Evolutionary conservation across 2,329 filamentous ascomycete genomes (phyloP), one percentile per base, ranked within the genome.

Genomic region (Neopestalotiopsis sp.): DNA sequence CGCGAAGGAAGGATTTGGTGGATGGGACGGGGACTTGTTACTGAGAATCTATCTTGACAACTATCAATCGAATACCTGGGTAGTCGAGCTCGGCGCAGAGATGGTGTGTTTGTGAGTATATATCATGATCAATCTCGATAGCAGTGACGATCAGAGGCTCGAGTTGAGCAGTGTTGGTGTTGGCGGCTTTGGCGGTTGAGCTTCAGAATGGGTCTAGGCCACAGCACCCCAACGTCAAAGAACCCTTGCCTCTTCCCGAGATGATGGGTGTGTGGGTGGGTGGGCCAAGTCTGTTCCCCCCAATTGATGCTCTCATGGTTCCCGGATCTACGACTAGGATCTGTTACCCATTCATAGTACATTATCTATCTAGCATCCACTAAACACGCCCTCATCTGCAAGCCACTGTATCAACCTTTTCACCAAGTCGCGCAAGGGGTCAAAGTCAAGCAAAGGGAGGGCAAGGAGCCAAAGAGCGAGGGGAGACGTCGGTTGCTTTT

Each of bases 221-320:
- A 3, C 24, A 28, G 24, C 24, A 28, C 24, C 24, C 24, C 45
- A 53, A 53, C 17, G 20, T 17, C 45, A 6, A 53, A 20, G n/a
- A 53, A 14, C 45, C 45, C n/a, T 53, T 14, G 20, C 45, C 45
- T 20, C 45, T 53, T n/a, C 45, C 45, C 45, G 45, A 53, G n/a
- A 17, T n/a, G 45, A 53, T 20, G 45, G 45, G 45, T 20, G 45
- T 17, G 42, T n/a, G n/a, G n/a, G 42, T 13, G 45, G 45, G 45
- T 53, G 45, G 45, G 45, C 4, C 45, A n/a, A 17, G 2, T 38
- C 34, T 38, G 45, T 24, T 17, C n/a, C 45, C 45, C 24, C 24
- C 24, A 28, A 53, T 53, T 53, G 45, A 53, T 53, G 45, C 45
- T 53, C 45, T 53, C 45, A 53, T 53, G 45, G 45, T 53, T 53